Conservation (phyloP, 345 rosid species). For the Kandelia obovata region DNA sequence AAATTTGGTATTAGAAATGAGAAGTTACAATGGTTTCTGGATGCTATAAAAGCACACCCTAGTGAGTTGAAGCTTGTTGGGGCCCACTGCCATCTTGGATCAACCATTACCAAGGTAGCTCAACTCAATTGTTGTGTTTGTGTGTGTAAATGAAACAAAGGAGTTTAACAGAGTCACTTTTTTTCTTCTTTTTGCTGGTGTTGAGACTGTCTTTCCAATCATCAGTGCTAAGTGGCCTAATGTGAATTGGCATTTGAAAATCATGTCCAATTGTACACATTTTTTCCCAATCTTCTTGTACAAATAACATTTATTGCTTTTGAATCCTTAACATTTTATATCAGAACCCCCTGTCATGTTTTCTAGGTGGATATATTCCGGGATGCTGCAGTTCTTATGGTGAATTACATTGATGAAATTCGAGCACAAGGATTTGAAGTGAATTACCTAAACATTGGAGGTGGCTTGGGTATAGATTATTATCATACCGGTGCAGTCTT, state of each 20-base stretch:
- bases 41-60: constrained; percentile 83
- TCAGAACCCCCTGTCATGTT: constrained; percentile 3
- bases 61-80: constrained; percentile 91
- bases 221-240: too few species aligned
- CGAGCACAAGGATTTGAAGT: constrained; percentile 89
- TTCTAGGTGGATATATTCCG: constrained; percentile 90
- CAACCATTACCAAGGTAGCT: constrained; percentile 89
- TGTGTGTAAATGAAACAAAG: background rate
- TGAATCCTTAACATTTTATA: background rate
- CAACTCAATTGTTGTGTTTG: background rate
- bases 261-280: too few species aligned
- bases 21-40: constrained; percentile 98
- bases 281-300: too few species aligned
- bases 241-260: too few species aligned
- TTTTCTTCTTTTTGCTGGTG: too few species aligned
- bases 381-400: constrained; percentile 93
- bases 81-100: constrained; percentile 97
- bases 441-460: constrained; percentile 87
- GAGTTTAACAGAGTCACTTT: background rate
- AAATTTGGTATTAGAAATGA: constrained; percentile 98
- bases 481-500: constrained; percentile 78
- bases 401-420: constrained; percentile 78
- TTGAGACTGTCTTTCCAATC: too few species aligned
- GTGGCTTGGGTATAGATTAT: constrained; percentile 96
- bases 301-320: too few species aligned